A percentile compares a stretch with the other conserved stretches of the same genome.
Evolutionary conservation across 148 eudicot species (phyloP).

Genomic region (Heliamphora exappendiculata): DNA sequence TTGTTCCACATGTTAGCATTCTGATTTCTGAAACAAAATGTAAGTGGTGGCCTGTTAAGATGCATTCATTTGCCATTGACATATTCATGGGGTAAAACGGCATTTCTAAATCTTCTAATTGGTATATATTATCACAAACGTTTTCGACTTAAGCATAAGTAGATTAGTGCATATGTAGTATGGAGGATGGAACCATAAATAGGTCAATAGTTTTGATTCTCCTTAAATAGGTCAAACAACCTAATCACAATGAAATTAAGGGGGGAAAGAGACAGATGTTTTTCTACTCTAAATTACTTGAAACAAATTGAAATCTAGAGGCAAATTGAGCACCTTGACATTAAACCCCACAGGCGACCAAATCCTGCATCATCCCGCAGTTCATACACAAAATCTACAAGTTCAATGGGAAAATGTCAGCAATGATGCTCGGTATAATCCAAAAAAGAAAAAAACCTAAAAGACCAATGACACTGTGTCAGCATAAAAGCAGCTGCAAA

Average conservation of each 20-base stretch:
- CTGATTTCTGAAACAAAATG: background rate
- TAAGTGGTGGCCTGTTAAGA: background rate
- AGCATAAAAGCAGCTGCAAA: background rate
- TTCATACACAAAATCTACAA: constrained; percentile 62
- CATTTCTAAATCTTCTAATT: background rate
- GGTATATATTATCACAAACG: background rate
- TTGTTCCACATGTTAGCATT: background rate
- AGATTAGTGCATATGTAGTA: background rate
- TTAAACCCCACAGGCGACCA: constrained; percentile 82
- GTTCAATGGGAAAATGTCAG: constrained; percentile 3
- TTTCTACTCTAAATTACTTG: background rate
- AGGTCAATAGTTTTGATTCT: background rate
- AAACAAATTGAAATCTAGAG: background rate
- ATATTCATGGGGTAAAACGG: background rate
- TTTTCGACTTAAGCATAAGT: background rate
- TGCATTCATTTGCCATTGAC: background rate
- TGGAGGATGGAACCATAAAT: background rate
- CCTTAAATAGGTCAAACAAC: background rate
- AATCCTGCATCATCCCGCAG: constrained; percentile 83
- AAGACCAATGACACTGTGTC: background rate
- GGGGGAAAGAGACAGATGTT: background rate
- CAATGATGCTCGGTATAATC: background rate
- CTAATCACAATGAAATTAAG: background rate
- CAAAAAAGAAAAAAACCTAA: background rate
- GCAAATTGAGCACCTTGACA: constrained; percentile 63